phyloP scores from a whole-genome alignment of 352 stramenopile species.

The Phytophthora fragariaefolia region DNA sequence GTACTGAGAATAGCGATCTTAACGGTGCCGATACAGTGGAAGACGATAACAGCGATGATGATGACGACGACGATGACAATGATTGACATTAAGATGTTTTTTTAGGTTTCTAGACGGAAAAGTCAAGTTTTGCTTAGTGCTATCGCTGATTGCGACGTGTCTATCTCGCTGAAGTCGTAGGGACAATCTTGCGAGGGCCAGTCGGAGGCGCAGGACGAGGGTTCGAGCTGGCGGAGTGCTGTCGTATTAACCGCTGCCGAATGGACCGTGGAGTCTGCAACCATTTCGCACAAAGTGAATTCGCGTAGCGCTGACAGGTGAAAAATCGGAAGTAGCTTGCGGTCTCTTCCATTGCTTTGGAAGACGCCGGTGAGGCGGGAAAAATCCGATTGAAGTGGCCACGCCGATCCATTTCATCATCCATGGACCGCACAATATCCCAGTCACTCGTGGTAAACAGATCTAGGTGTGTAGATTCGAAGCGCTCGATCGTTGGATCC shows the following conservation, averaged over 20 bases:
- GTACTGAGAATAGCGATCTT: not conserved
- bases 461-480: conserved; percentile 59
- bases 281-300: conserved; percentile 70
- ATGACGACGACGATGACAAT: not conserved
- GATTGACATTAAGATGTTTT: not conserved
- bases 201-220: not conserved
- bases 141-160: not conserved
- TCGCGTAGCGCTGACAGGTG: conserved; percentile 66
- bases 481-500: conserved; percentile 44
- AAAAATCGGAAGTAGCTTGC: conserved; percentile 54
- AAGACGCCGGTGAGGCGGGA: conserved; percentile 32
- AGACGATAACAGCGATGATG: not conserved
- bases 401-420: conserved; percentile 72
- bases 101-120: no score
- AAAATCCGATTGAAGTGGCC: conserved; percentile 83
- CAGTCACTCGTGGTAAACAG: conserved; percentile 65
- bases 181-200: conserved; percentile 7
- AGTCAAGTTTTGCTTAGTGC: no score
- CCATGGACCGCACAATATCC: conserved; percentile 67
- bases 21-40: conserved; percentile 2
- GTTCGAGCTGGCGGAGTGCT: conserved; percentile 22
- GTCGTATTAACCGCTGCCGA: conserved; percentile 22
- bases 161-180: conserved; percentile 3
- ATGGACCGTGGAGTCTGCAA: conserved; percentile 45
- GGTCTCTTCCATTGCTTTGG: conserved; percentile 24